These are phyloP conservation scores for Hirschfeldia incana DNA, from an alignment of 345 rosid species.

Conservation along the genomic window DNA sequence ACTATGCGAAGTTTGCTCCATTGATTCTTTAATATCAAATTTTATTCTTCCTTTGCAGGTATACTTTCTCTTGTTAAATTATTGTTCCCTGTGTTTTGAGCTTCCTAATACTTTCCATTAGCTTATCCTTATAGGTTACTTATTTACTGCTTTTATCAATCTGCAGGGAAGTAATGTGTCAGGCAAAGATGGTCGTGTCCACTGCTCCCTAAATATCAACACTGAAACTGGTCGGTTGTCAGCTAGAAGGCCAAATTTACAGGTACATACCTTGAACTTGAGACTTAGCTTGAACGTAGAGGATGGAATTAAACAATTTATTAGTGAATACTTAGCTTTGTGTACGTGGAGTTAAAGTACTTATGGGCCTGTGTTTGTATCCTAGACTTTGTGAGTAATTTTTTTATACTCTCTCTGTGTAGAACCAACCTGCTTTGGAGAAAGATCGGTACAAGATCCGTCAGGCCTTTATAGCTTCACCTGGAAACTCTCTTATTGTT, in stretches of 20 bases:
- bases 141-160: not conserved
- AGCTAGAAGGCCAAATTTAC: constrained; percentile 96
- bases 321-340: too few relatives aligned
- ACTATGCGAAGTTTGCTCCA: constrained; percentile 87
- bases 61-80: not conserved
- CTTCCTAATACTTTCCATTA: not conserved
- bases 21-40: constrained; percentile 88
- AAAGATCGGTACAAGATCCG: constrained; percentile 98
- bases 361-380: not conserved
- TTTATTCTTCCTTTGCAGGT: constrained; percentile 98
- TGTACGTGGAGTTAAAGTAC: not conserved
- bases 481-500: constrained; percentile 93
- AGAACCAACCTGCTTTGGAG: constrained; percentile 99
- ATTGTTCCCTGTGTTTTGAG: not conserved
- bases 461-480: constrained; percentile 86
- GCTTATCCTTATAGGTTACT: not conserved
- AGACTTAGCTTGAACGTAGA: constrained; percentile 8
- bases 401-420: constrained; percentile 17
- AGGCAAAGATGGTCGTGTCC: constrained; percentile 83
- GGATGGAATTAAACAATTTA: constrained; percentile 17
- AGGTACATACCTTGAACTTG: constrained; percentile 47
- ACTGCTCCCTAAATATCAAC: constrained; percentile 95
- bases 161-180: constrained; percentile 74
- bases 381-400: not conserved
- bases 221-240: constrained; percentile 99